Evolutionary conservation across 352 stramenopile species (phyloP).

Genomic region (Elongisporangium undulatum): DNA sequence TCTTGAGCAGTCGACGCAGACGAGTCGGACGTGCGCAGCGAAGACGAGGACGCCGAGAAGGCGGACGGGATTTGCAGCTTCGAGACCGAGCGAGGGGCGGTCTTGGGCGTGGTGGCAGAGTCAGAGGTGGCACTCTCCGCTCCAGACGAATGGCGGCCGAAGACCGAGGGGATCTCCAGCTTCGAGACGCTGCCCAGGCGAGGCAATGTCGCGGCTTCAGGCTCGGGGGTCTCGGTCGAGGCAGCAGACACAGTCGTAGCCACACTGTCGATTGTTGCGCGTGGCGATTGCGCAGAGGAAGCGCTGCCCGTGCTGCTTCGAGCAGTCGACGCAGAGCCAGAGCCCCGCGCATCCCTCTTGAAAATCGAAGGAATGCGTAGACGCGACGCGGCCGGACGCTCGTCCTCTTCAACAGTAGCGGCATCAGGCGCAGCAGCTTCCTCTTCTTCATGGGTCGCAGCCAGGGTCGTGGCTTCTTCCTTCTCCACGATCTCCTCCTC

Average conservation of each 20-base stretch:
- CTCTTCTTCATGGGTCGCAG: background rate
- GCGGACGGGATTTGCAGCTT: constrained; percentile 16
- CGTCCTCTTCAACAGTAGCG: background rate
- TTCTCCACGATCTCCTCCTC: constrained; percentile 19
- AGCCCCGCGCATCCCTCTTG: constrained; percentile 20
- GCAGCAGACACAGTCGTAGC: background rate
- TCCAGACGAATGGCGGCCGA: constrained; percentile 1
- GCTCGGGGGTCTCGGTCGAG: background rate
- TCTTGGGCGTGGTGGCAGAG: background rate
- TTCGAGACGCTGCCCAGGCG: background rate
- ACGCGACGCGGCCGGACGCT: constrained; percentile 20
- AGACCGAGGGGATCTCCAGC: background rate
- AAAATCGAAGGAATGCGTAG: constrained; percentile 56
- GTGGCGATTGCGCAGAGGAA: background rate
- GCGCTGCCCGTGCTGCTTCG: constrained; percentile 15
- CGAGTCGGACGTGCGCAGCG: background rate
- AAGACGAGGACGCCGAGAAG: constrained; percentile 7
- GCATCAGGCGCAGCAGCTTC: background rate
- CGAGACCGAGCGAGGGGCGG: constrained; percentile 5
- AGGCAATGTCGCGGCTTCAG: constrained; percentile 4
- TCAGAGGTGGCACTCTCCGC: background rate
- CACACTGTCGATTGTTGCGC: background rate
- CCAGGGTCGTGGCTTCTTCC: constrained; percentile 10
- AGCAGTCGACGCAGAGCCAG: constrained; percentile 12
- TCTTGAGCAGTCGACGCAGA: background rate